These are phyloP conservation scores for Penicillium sp. DNA, from an alignment of 2,329 filamentous ascomycete genomes.

Conservation along the genomic window DNA sequence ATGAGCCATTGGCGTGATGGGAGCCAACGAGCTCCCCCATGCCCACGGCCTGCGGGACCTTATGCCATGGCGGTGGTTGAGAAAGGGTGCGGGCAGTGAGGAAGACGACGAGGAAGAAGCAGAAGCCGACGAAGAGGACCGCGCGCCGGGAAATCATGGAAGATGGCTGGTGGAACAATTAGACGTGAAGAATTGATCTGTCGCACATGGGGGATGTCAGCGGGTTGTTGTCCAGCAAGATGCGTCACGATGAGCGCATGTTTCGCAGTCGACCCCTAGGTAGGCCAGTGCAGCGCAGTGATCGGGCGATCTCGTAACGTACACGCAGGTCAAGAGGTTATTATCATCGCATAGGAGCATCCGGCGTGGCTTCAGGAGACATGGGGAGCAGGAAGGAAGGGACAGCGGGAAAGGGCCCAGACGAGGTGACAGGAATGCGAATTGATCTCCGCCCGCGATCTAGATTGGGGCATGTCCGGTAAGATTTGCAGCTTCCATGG, in stretches of 20 bases:
- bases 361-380: no score
- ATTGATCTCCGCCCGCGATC: background rate
- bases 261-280: background rate
- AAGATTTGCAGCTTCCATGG: background rate
- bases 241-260: no score
- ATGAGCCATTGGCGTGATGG: constrained; percentile 10
- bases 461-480: constrained; percentile 6
- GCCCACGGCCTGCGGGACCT: constrained; percentile 38
- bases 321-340: no score
- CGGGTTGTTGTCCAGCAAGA: constrained; percentile 1
- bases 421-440: background rate
- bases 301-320: no score
- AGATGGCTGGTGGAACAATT: constrained; percentile 6
- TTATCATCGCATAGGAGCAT: no score
- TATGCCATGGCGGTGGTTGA: constrained; percentile 37
- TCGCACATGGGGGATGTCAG: constrained; percentile 16
- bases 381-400: background rate
- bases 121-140: constrained; percentile 33
- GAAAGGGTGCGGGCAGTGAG: constrained; percentile 31
- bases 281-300: background rate
- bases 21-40: constrained; percentile 33
- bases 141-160: constrained; percentile 36
- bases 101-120: constrained; percentile 31
- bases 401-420: no score
- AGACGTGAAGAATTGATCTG: constrained; percentile 17